phyloP scores from a whole-genome alignment of 495 filamentous ascomycete genomes.

The Aspergillus olivimuriae region DNA sequence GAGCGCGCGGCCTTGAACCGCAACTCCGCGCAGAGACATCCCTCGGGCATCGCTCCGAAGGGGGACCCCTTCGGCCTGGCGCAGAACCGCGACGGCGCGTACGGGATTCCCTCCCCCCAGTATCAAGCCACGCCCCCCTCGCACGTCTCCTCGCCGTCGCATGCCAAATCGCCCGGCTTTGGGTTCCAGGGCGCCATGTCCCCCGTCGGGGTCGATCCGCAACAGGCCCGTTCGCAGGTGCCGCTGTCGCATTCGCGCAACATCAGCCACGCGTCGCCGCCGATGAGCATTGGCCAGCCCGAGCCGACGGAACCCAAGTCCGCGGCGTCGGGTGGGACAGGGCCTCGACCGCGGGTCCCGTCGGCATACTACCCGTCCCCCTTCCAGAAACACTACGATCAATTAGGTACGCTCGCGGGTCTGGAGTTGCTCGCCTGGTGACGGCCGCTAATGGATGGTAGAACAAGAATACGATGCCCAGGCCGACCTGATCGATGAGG shows the following conservation, averaged over 20 bases:
- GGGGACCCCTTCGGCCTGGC: slow-evolving; percentile 53
- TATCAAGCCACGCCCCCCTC: slow-evolving; percentile 77
- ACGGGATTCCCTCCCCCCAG: slow-evolving; percentile 49
- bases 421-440: not conserved
- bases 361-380: slow-evolving; percentile 71
- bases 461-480: slow-evolving; percentile 99
- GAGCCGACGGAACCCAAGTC: slow-evolving; percentile 34
- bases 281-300: slow-evolving; percentile 38
- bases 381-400: slow-evolving; percentile 92
- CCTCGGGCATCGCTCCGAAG: slow-evolving; percentile 66
- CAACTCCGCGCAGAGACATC: slow-evolving; percentile 61
- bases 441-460: too few species aligned
- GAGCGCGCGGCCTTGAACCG: slow-evolving; percentile 69
- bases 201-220: slow-evolving; percentile 59
- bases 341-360: slow-evolving; percentile 31
- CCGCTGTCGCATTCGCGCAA: slow-evolving; percentile 37
- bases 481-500: slow-evolving; percentile 89
- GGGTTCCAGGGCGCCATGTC: slow-evolving; percentile 62
- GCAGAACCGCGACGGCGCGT: slow-evolving; percentile 44
- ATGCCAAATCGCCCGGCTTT: slow-evolving; percentile 64
- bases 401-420: slow-evolving; percentile 71
- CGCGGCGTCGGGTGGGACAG: slow-evolving; percentile 16
- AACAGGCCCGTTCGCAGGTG: slow-evolving; percentile 43
- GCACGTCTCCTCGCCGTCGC: slow-evolving; percentile 69
- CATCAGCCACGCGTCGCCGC: slow-evolving; percentile 33